Base-by-base conservation (phyloP, 495 filamentous ascomycete genomes). In the Tuber borchii region DNA sequence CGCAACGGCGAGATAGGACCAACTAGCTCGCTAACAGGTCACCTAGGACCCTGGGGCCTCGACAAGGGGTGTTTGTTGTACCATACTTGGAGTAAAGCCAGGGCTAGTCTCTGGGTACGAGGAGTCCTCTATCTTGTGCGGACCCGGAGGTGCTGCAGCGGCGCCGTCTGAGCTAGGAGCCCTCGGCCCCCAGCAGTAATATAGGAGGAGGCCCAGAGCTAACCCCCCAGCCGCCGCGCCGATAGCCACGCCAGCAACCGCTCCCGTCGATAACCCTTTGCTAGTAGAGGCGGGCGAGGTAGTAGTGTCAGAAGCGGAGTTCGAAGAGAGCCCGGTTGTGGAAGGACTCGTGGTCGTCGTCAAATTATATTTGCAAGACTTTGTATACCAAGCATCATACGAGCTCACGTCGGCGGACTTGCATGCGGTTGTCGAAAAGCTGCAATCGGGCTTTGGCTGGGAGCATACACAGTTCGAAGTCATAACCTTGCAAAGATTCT, bases 391-490 rank as follows among this genome's bases (percentile, higher is more conserved):
- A 22, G 42, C 48, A 20, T 75, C 46, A 3, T 70, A 71, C 1
- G 9, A 2, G 37, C 16, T 20, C 31, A 71, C 12, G 3, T 75
- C 73, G 2, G 16, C 31, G 22, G 40, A 16, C 9, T 51, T 71
- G n/a, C 74, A 75, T 37, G 44, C 34, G 7, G 72, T 61, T 19
- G 72, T 39, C 16, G 2, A 12, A 8, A 34, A 45, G 2, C 8
- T 42, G 37, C 74, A 75, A 6, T 16, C 17, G 2, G 74, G 74
- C 44, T 37, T 71, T 31, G 46, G 46, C 19, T 43, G 19, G 7
- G 74, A 71, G 74, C 74, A 75, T 20, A 75, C 14, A 22, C 74
- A 75, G 43, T 75, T 75, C 19, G 44, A 39, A 1, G 74, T 75
- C 10, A n/a, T 20, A 12, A 51, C 34, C 22, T 2, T 6, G 78